Percentiles rank a stretch among this genome's conserved stretches.
Evolutionary conservation across 208 protist genomes (phyloP).

Genomic region (Phytomonas francai): DNA sequence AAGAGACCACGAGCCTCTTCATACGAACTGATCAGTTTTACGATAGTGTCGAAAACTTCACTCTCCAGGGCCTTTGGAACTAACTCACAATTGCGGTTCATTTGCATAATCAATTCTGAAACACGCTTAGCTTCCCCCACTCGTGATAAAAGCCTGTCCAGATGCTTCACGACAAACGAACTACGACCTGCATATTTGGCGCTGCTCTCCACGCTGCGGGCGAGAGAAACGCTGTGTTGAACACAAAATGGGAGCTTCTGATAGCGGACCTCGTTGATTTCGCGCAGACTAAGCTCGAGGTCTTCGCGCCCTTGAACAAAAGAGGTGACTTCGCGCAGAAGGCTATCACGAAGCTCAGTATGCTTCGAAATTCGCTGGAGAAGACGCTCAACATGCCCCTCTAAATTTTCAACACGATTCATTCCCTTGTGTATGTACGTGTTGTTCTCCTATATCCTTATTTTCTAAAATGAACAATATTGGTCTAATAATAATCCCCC

Average conservation of each 20-base stretch:
- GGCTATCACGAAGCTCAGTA: conserved; percentile 35
- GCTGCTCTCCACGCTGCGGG: conserved; percentile 35
- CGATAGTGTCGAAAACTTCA: conserved; percentile 39
- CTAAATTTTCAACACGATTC: conserved; percentile 31
- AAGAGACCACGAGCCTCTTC: conserved; percentile 38
- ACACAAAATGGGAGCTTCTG: conserved; percentile 42
- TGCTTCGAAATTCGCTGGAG: conserved; percentile 40
- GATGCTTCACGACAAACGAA: conserved; percentile 33
- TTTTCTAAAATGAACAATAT: no score
- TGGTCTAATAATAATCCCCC: no score
- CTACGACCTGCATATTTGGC: conserved; percentile 44
- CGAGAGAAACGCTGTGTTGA: conserved; percentile 28
- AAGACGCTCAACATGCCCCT: conserved; percentile 43
- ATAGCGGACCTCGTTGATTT: conserved; percentile 34
- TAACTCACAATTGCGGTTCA: conserved; percentile 27
- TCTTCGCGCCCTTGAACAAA: conserved; percentile 21
- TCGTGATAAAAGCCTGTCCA: conserved; percentile 41
- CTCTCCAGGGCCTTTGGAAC: conserved; percentile 23
- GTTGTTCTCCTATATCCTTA: no score
- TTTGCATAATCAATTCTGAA: conserved; percentile 37
- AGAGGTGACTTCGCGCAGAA: conserved; percentile 27
- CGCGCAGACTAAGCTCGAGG: conserved; percentile 18
- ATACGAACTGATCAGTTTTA: conserved; percentile 54
- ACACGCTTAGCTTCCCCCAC: conserved; percentile 42
- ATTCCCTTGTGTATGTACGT: no score